Evolutionary conservation across 2,329 filamentous ascomycete species (phyloP), one percentile per base, ranked within the genome.

Genomic region (Aspergillus transmontanensis): DNA sequence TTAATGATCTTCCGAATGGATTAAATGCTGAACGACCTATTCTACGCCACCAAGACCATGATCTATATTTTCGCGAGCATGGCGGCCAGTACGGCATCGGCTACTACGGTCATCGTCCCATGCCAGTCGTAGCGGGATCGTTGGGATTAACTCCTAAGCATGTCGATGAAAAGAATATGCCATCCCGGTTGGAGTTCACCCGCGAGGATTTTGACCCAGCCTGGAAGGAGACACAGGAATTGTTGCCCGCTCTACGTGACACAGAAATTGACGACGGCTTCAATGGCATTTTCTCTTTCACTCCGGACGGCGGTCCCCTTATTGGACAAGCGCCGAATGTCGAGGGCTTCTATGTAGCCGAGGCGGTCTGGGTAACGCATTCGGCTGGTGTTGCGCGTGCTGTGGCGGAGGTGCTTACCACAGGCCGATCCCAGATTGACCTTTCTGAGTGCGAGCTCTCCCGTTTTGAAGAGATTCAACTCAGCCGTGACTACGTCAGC

Each of bases 351-450:
- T 89, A 82, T 67, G 85, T 89, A 1, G 87, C 87, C 0, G 87
- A 89, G 68, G 87, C 87, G 6, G 86, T 89, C 0, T 89, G 87
- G 87, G 87, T 89, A 0, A 89, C 87, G 21, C 87, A 89, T 66
- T 89, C 87, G 0, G 86, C 86, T 0, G 87, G 87, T 28, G 84
- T 89, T 1, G 87, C 87, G 10, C 83, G 85, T 30, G 86, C 87
- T 0, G 71, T 89, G 1, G 87, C 87, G 0, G 82, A 89, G 69
- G 70, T 87, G 0, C 75, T 89, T 30, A 89, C 86, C 0, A 80
- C 79, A 0, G 87, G 87, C 3, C 79, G 78, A 28, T 87, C 86
- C 0, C 73, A 80, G 5, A 80, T 88, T 39, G 86, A 89, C 58
- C 76, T 89, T 4, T 77, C 83, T 2, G 87, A 87, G 46, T 87